phyloP scores from a whole-genome alignment of 768 basidiomycete species.

The Trametes cubensis region DNA sequence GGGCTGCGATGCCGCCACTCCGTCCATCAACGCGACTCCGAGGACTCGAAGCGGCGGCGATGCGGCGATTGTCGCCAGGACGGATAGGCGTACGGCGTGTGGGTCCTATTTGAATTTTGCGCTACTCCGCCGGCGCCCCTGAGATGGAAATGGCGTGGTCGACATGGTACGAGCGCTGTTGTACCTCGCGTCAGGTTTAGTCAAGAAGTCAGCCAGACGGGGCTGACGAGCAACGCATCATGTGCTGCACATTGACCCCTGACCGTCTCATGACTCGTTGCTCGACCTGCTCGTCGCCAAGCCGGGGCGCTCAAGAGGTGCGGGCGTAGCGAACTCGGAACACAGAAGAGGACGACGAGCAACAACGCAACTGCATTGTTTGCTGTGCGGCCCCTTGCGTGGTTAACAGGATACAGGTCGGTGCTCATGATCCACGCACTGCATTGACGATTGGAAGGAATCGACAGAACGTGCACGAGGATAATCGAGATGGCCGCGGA shows the following conservation, averaged over 20 bases:
- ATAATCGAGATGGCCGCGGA: not conserved
- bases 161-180: not conserved
- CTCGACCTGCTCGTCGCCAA: too few species aligned
- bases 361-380: not conserved
- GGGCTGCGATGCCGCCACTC: conserved; percentile 1
- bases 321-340: too few species aligned
- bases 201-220: not conserved
- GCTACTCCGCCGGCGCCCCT: not conserved
- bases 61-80: conserved; percentile 8
- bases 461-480: not conserved
- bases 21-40: not conserved
- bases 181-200: not conserved
- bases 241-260: not conserved
- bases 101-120: conserved; percentile 7
- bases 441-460: not conserved
- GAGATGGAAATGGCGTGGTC: not conserved
- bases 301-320: too few species aligned
- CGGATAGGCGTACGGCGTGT: not conserved
- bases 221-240: not conserved
- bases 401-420: not conserved
- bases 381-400: too few species aligned
- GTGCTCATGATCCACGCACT: not conserved
- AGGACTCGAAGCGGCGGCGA: conserved; percentile 1
- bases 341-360: not conserved
- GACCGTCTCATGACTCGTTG: too few species aligned